A percentile compares a stretch with the other conserved stretches of the same genome.
phyloP scores from a whole-genome alignment of 2,329 filamentous ascomycete species.

The Fusarium sp. region DNA sequence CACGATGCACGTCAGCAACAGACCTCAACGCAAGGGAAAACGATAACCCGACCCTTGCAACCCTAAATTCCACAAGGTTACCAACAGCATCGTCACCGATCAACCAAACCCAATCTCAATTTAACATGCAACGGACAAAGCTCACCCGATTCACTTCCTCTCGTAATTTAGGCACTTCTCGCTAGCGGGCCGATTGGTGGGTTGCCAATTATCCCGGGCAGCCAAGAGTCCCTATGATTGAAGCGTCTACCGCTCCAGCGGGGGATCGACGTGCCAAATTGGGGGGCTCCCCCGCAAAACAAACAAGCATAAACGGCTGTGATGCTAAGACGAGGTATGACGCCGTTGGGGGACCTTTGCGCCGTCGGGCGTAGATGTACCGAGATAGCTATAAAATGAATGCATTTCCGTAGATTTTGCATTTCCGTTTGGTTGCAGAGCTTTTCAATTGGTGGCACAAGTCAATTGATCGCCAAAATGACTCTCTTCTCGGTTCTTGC shows the following conservation, averaged over 20 bases:
- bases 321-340: constrained; percentile 8
- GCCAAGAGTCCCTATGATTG: constrained; percentile 29
- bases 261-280: constrained; percentile 27
- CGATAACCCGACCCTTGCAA: background rate
- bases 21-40: background rate
- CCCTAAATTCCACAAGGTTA: background rate
- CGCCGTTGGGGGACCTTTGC: background rate
- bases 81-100: background rate
- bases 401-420: too few species aligned
- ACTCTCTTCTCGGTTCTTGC: constrained; percentile 4
- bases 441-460: background rate
- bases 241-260: constrained; percentile 29
- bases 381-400: constrained; percentile 21
- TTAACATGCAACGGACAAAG: background rate
- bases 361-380: constrained; percentile 18
- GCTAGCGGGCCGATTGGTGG: constrained; percentile 14
- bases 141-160: background rate
- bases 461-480: background rate
- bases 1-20: background rate
- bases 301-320: background rate
- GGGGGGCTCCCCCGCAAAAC: constrained; percentile 13
- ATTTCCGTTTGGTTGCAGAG: background rate
- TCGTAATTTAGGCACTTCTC: background rate
- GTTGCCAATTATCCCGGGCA: constrained; percentile 3
- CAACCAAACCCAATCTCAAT: background rate